Evolutionary conservation across 1,284 basidiomycete genomes (phyloP), one percentile per base, ranked within the genome.

Genomic region (Entoloma clypeatum): DNA sequence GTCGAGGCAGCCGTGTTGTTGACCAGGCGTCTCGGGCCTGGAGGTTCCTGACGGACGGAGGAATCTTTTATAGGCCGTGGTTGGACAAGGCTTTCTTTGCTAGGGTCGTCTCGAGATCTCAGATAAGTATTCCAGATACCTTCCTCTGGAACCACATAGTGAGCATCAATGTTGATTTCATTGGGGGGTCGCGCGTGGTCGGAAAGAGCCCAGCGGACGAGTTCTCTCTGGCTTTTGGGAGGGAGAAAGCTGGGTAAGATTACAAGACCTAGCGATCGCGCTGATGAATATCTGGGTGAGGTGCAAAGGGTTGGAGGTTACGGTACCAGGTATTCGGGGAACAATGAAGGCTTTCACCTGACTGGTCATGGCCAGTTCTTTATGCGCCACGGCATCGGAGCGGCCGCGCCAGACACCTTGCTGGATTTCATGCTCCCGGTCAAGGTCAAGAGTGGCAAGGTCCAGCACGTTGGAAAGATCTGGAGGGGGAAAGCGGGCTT

Each of bases 141-240:
- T 17, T 75, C 65, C 18, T 60, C 39, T 0, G 92, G 92, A 3
- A 93, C 67, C 30, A 68, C 41, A 55, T 93, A 94, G 62, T 95
- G 92, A 0, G 80, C 77, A 43, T 92, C 86, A 17, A 95, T 79
- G 50, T 91, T 93, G 1, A 89, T 91, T 38, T 87, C 81, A 58
- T 94, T 95, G 0, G 91, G 89, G 17, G 72, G 61, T 4, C 72
- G 69, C 0, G 91, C 86, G 52, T 93, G 90, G 22, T 83, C 74
- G 16, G 69, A 59, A 5, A 96, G 74, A 22, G 87, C 76, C 74
- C 86, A 83, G 41, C 63, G 64, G 11, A 88, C 70, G 3, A 95
- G 73, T 1, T 69, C 56, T 17, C 77, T 71, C 57, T 96, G 92
- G 19, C 77, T 68, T 9, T 65, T 52, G 0, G 65, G 62, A 4